Conservation (phyloP, 257 asterid species). For the Scutellaria galericulata region DNA sequence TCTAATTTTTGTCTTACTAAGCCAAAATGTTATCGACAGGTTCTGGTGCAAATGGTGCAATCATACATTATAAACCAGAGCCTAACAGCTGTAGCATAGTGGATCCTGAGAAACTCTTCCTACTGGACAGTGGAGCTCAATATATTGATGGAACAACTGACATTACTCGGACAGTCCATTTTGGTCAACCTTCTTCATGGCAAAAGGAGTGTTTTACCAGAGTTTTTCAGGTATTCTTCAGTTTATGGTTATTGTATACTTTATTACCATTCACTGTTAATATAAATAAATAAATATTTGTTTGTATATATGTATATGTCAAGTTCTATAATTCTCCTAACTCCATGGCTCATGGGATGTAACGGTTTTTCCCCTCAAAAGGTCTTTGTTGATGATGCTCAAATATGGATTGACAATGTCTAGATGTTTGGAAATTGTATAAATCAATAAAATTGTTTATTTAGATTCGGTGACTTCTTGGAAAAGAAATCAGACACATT, state of each 20-base stretch:
- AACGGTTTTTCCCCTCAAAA: no score
- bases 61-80: constrained; percentile 92
- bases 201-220: constrained; percentile 91
- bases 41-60: constrained; percentile 98
- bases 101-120: constrained; percentile 80
- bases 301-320: no score
- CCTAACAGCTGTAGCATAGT: constrained; percentile 72
- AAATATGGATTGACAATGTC: no score
- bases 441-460: not conserved
- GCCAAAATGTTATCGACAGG: constrained; percentile 49
- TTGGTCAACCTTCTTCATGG: constrained; percentile 86
- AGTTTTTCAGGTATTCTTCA: constrained; percentile 77
- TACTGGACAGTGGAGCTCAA: constrained; percentile 96
- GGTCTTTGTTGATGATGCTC: no score
- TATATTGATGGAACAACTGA: constrained; percentile 97
- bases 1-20: constrained; percentile 12
- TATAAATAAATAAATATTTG: no score
- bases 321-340: no score
- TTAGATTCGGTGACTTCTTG: not conserved
- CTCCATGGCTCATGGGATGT: no score
- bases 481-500: not conserved
- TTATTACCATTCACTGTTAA: not conserved
- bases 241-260: constrained; percentile 17
- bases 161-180: constrained; percentile 92
- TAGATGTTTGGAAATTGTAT: not conserved